These are phyloP conservation scores for Baudoinia panamericana DNA, from an alignment of 495 filamentous ascomycete species.

Conservation along the genomic window DNA sequence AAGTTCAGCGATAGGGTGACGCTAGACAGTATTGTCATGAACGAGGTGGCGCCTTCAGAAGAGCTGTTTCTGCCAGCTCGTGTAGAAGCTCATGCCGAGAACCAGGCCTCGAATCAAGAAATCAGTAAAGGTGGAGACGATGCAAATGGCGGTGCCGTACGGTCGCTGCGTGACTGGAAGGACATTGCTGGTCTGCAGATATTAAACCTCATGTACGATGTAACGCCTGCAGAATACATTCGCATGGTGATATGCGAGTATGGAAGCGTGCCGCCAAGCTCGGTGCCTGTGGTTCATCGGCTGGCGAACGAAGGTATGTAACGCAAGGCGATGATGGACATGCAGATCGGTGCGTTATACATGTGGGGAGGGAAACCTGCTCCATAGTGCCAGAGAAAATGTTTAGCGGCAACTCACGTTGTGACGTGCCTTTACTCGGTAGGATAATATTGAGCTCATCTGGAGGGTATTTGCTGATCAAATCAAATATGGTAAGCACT, in stretches of 20 bases:
- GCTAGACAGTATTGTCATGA: slow-evolving; percentile 80
- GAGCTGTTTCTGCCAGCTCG: slow-evolving; percentile 39
- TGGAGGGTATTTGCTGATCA: too few relatives aligned
- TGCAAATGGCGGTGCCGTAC: slow-evolving; percentile 11
- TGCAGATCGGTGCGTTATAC: too few relatives aligned
- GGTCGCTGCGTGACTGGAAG: slow-evolving; percentile 41
- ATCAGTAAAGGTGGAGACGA: slow-evolving; percentile 26
- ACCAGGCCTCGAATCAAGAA: slow-evolving; percentile 28
- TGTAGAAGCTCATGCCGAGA: slow-evolving; percentile 6
- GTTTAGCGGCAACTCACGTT: too few relatives aligned
- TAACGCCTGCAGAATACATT: slow-evolving; percentile 80
- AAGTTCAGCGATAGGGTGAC: slow-evolving; percentile 90
- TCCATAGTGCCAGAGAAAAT: too few relatives aligned
- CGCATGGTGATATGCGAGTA: slow-evolving; percentile 84
- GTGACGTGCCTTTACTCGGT: too few relatives aligned
- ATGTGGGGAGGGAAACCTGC: too few relatives aligned
- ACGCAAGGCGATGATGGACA: background rate
- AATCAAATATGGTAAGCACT: too few relatives aligned
- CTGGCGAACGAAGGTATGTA: slow-evolving; percentile 24
- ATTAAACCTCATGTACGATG: slow-evolving; percentile 83
- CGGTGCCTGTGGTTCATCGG: slow-evolving; percentile 53
- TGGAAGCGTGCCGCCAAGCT: slow-evolving; percentile 74
- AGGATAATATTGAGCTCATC: too few relatives aligned
- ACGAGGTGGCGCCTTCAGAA: slow-evolving; percentile 68
- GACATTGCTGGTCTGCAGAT: slow-evolving; percentile 52